Evolutionary conservation across 2,329 filamentous ascomycete genomes (phyloP), one percentile per base, ranked within the genome.

Genomic region (Emericellopsis atlantica): DNA sequence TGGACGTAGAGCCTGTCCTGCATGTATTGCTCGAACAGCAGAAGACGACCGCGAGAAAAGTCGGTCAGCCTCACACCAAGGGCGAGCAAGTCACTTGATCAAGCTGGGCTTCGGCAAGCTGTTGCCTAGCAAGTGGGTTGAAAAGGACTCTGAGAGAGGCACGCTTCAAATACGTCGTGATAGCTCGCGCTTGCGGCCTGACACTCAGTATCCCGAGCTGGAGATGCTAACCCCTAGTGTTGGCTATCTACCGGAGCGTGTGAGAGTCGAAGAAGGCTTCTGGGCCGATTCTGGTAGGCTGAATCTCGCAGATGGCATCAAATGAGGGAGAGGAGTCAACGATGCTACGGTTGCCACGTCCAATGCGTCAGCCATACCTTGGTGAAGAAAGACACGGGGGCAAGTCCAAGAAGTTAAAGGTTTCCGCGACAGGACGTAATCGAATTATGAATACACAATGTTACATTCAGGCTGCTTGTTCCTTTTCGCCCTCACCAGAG

Each of bases 81-180:
- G 26, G 6, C 40, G n/a, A 29, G 11, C 41, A 18, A 33, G 40
- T 22, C 29, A 32, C 18, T 22, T 29, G 8, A 45, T 58, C 40
- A 56, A 51, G 40, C 48, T 47, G 10, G 43, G 51, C 3, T 40
- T 58, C n/a, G 45, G 40, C 39, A 55, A 50, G 41, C 44, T 57
- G n/a, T 38, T 54, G 12, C 45, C 49, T 9, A 21, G 4, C 5
- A 21, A 21, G 18, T 39, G 11, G 11, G 31, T 6, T 12, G 31
- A 32, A 6, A 32, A 32, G 4, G 15, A 12, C 31, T 15, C 9
- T n/a, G 32, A 35, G 3, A 9, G n/a, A 12, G 10, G 32, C 8
- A 35, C 5, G n/a, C 8, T 15, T 6, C 18, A 8, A 35, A 8
- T 15, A 9, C n/a, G 32, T 21, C 32, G 35, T 37, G n/a, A 24